These are phyloP conservation scores for Petunia axillaris DNA, from an alignment of 257 asterid species.

Conservation along the genomic window DNA sequence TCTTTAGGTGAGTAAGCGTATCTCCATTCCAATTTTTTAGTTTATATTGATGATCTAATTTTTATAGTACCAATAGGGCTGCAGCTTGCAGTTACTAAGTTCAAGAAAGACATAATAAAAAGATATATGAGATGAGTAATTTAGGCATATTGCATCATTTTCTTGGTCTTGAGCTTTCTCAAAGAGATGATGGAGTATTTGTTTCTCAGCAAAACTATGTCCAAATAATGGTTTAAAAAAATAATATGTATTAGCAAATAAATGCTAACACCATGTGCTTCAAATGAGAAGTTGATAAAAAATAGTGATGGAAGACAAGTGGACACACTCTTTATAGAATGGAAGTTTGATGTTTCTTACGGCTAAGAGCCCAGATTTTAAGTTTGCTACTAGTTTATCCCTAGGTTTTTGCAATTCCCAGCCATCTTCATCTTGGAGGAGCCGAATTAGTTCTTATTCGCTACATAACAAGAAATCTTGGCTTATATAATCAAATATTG, in stretches of 20 bases:
- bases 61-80: not conserved
- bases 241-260: not conserved
- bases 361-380: not conserved
- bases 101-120: conserved; percentile 13
- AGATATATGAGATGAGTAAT: conserved; percentile 24
- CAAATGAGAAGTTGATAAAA: conserved; percentile 7
- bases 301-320: conserved; percentile 7
- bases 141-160: conserved; percentile 9
- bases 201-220: conserved; percentile 24
- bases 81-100: not conserved
- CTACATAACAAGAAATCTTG: not conserved
- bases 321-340: conserved; percentile 20
- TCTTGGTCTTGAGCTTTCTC: conserved; percentile 2
- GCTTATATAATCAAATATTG: not conserved
- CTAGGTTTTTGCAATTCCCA: not conserved
- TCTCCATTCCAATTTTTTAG: not conserved
- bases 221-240: not conserved
- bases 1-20: not conserved
- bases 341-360: conserved; percentile 28
- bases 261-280: not conserved
- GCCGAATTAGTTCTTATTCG: not conserved
- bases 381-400: conserved; percentile 19
- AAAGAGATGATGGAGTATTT: not conserved
- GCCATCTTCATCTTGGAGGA: conserved; percentile 1
- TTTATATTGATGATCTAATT: conserved; percentile 24